Conservation (phyloP, 768 basidiomycete genomes). For the Lactarius hatsudake region DNA sequence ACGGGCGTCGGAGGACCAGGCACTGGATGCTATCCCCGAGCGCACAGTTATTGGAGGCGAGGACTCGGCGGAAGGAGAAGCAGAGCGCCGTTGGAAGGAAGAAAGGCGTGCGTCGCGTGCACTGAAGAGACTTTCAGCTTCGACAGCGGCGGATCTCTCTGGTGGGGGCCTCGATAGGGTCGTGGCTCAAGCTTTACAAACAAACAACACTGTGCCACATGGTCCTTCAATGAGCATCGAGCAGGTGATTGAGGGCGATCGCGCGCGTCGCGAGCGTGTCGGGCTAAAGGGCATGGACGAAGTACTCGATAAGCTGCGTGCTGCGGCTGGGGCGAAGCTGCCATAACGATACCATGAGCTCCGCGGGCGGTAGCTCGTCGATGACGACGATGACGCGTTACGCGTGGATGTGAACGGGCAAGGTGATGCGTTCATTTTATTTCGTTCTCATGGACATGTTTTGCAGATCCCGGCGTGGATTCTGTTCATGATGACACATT, state of each 20-base stretch:
- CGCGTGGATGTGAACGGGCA: conserved; percentile 11
- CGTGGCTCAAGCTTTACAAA: conserved; percentile 1
- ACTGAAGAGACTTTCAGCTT: conserved; percentile 23
- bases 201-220: not conserved
- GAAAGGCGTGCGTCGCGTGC: conserved; percentile 26
- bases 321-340: conserved; percentile 12
- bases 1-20: conserved; percentile 22
- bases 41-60: conserved; percentile 9
- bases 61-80: not conserved
- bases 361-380: conserved; percentile 4
- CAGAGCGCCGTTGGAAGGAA: conserved; percentile 24
- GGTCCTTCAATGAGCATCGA: conserved; percentile 25
- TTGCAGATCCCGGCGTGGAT: conserved; percentile 3
- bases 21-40: conserved; percentile 25
- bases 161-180: conserved; percentile 14
- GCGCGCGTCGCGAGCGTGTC: conserved; percentile 19
- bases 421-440: conserved; percentile 16
- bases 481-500: conserved; percentile 13
- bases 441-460: not conserved
- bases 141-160: not conserved
- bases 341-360: conserved; percentile 5
- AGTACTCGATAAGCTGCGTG: conserved; percentile 25
- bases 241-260: conserved; percentile 26
- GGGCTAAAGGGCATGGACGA: conserved; percentile 28
- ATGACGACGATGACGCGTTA: conserved; percentile 13